Evolutionary conservation across 495 filamentous ascomycete genomes (phyloP).

Genomic region (Daldinia loculata): DNA sequence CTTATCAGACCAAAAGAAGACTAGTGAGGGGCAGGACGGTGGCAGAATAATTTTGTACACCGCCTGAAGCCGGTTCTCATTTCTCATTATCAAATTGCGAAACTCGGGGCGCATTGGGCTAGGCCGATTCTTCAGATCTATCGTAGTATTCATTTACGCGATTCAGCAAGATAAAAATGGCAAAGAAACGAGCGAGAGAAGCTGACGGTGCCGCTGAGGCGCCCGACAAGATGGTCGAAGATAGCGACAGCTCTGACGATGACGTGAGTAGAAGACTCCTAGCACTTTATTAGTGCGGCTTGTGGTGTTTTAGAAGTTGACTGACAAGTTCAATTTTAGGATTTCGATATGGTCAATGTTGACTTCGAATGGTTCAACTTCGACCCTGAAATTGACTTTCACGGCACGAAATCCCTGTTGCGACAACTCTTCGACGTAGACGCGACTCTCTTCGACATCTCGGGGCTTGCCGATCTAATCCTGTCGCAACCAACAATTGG

Average conservation of each 20-base stretch:
- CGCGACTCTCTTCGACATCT: conserved; percentile 82
- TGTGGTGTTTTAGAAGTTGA: conserved; percentile 19
- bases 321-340: conserved; percentile 57
- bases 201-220: conserved; percentile 53
- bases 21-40: conserved; percentile 45
- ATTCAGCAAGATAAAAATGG: conserved; percentile 47
- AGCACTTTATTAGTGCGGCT: not conserved
- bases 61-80: conserved; percentile 15
- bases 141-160: not conserved
- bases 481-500: conserved; percentile 88
- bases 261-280: conserved; percentile 42
- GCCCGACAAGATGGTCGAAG: conserved; percentile 56
- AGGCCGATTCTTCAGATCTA: not conserved
- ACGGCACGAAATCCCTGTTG: conserved; percentile 89
- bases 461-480: conserved; percentile 84
- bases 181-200: conserved; percentile 59
- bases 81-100: not conserved
- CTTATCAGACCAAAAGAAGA: conserved; percentile 25
- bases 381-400: conserved; percentile 88
- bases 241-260: conserved; percentile 58
- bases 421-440: conserved; percentile 95
- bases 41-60: conserved; percentile 45
- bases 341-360: conserved; percentile 89
- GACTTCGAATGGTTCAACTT: conserved; percentile 99
- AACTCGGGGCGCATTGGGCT: not conserved